Evolutionary conservation across 805 yeast species (phyloP).

Genomic region (Kuraishia piskuri): DNA sequence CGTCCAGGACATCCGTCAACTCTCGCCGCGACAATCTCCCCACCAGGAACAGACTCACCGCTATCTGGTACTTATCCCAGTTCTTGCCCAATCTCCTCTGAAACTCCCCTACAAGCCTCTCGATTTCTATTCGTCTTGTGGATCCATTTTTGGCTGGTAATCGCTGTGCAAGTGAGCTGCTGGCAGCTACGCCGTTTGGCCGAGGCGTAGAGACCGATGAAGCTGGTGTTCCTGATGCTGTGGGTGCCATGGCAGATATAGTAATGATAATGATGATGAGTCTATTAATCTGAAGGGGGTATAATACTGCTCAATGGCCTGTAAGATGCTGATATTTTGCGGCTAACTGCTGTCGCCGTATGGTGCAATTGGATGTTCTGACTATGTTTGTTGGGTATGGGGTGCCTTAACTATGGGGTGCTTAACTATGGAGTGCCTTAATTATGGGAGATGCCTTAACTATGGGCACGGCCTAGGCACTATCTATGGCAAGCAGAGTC

Average conservation of each 20-base stretch:
- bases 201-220: constrained; percentile 2
- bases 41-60: constrained; percentile 64
- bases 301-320: no score
- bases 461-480: neutral
- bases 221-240: constrained; percentile 1
- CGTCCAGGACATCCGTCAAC: constrained; percentile 47
- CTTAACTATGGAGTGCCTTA: neutral
- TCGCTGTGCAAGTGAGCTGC: neutral
- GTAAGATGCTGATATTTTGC: no score
- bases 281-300: no score
- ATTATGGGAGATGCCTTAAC: neutral
- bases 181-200: neutral
- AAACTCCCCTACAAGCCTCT: constrained; percentile 59
- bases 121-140: constrained; percentile 46
- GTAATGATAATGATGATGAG: neutral
- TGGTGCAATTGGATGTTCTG: neutral
- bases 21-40: constrained; percentile 78
- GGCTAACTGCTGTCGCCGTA: no score
- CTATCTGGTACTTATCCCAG: constrained; percentile 84
- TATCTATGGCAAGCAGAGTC: neutral
- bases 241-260: neutral
- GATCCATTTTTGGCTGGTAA: constrained; percentile 1
- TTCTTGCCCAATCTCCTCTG: constrained; percentile 64
- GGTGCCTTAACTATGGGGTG: neutral
- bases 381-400: neutral